Evolutionary conservation across 345 rosid species (phyloP).

Genomic region (Acer negundo): DNA sequence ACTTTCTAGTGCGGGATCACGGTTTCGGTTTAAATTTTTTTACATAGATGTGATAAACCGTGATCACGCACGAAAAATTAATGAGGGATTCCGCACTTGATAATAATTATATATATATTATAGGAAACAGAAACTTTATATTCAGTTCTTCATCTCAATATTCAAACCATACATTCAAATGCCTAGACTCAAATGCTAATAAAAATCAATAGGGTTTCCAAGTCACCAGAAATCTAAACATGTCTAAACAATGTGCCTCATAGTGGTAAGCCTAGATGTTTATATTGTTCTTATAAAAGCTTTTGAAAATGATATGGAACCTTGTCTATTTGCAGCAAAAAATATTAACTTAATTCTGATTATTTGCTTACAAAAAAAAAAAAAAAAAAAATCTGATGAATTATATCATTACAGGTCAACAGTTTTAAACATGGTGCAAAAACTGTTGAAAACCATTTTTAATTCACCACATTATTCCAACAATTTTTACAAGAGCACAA

Average conservation of each 20-base stretch:
- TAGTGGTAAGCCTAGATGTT: neutral
- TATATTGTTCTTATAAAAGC: neutral
- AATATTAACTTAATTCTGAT: neutral
- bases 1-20: too few relatives aligned
- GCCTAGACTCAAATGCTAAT: neutral
- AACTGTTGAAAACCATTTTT: neutral
- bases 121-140: neutral
- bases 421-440: neutral
- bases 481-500: neutral
- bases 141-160: neutral
- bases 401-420: neutral
- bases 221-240: slow-evolving; percentile 1
- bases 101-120: too few relatives aligned
- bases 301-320: neutral
- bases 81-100: too few relatives aligned
- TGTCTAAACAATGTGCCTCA: slow-evolving; percentile 2
- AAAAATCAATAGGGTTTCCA: neutral
- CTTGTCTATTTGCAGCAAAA: neutral
- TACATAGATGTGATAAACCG: too few relatives aligned
- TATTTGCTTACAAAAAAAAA: too few relatives aligned
- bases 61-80: too few relatives aligned
- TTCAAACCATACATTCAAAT: slow-evolving; percentile 1
- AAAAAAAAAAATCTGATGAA: neutral
- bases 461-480: neutral
- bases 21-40: too few relatives aligned